A percentile compares a stretch with the other conserved stretches of the same genome.
phyloP scores from a whole-genome alignment of 345 rosid species.

The Eucalyptus grandis region DNA sequence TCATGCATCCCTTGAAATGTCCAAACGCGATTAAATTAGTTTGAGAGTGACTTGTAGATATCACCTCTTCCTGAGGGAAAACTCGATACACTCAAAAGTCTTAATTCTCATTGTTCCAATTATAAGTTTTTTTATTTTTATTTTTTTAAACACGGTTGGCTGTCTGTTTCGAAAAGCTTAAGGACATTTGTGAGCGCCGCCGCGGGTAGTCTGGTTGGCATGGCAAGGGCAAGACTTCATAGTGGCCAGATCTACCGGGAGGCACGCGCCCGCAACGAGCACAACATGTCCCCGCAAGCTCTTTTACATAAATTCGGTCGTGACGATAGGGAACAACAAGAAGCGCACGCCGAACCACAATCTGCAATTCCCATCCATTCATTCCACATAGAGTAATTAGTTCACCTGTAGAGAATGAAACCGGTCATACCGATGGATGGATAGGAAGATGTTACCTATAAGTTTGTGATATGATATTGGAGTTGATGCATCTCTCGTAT shows the following conservation, averaged over 20 bases:
- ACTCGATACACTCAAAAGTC: background rate
- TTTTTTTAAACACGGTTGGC: background rate
- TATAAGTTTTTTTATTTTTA: too few relatives aligned
- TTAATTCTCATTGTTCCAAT: background rate
- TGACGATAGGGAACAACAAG: background rate
- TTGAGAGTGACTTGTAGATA: background rate
- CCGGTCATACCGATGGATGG: background rate
- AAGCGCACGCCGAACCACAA: background rate
- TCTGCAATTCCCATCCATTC: background rate
- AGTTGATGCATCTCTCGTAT: background rate
- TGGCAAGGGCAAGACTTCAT: too few relatives aligned
- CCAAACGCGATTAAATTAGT: background rate
- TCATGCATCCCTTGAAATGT: background rate
- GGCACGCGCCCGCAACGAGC: rapidly evolving
- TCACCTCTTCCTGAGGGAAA: background rate
- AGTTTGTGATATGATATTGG: background rate
- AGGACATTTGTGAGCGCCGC: background rate
- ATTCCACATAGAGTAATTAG: background rate
- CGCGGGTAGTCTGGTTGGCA: background rate
- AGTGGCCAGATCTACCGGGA: background rate
- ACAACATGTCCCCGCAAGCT: background rate
- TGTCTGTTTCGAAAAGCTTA: background rate
- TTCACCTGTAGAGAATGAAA: background rate
- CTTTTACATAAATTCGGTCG: background rate
- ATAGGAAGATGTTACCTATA: background rate